Conservation (phyloP, 306 rosid species). For the Pterocarpus macrocarpus region DNA sequence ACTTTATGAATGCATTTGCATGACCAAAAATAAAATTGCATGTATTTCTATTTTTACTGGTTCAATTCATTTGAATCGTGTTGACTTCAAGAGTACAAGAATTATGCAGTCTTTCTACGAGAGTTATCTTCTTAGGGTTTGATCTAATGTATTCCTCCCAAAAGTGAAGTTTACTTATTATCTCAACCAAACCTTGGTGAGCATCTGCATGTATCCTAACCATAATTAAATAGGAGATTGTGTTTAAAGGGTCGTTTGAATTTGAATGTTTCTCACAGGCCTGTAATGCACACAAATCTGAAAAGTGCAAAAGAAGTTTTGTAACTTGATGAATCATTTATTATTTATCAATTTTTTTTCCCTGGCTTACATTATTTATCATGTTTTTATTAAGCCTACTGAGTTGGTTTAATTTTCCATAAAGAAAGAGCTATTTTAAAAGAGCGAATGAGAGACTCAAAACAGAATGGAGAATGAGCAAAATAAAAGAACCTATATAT, state of each 20-base stretch:
- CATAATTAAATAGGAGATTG: no score
- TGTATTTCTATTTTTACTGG: background rate
- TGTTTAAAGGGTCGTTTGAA: no score
- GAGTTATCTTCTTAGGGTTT: no score
- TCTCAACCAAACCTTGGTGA: no score
- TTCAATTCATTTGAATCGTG: no score
- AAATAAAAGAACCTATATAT: background rate
- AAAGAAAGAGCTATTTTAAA: background rate
- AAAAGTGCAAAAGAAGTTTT: background rate
- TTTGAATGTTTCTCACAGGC: no score
- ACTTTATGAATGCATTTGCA: background rate
- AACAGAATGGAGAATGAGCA: background rate
- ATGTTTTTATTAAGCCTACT: background rate
- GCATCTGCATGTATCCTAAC: no score
- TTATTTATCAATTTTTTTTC: background rate
- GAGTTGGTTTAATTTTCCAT: background rate
- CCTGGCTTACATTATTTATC: background rate
- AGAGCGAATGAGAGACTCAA: background rate
- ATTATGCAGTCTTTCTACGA: no score
- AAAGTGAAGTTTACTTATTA: no score
- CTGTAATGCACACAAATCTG: background rate
- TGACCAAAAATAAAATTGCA: background rate
- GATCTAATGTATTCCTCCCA: no score
- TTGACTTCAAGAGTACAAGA: no score
- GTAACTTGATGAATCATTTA: conserved; percentile 1